Evolutionary conservation across 1,139 yeast genomes (phyloP), one percentile per base, ranked within the genome.

Genomic region (Yamadazyma dushanensis): DNA sequence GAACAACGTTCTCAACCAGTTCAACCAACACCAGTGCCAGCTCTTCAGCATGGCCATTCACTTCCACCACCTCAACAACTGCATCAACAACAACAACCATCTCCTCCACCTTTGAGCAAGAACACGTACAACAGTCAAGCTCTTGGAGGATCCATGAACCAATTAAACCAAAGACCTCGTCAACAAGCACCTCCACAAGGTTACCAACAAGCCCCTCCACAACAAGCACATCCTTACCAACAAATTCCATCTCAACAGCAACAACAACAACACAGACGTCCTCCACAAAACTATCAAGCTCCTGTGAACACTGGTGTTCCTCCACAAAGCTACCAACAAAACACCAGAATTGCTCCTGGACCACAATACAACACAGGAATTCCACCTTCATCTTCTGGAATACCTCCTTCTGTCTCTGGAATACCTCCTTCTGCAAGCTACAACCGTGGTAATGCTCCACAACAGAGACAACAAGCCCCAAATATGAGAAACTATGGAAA

Each of bases 401-500:
- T n/a, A 35, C 11, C 22, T 25, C 8, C 32, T 21, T n/a, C 26
- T 8, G 9, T n/a, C 20, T 10, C 32, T 14, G 8, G 32, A 26
- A 24, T 19, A 24, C 11, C 26, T 24, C 16, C 46, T 31, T 31
- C 15, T 11, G 26, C 26, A 16, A 13, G 16, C 16, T 13, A 24
- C 5, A n/a, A 21, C 6, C 9, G 24, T 10, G 24, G 13, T 9
- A n/a, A n/a, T 21, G 35, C 39, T 6, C 37, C 29, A 23, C 38
- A 31, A 7, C 34, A 31, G 5, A 19, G 31, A 13, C 23, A 28
- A 18, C 31, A 28, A 29, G 26, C 27, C 10, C 27, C 27, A 13
- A 42, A 35, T 29, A 34, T 46, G 39, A 41, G 50, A 32, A 43
- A 37, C 17, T 44, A 46, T 19, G 46, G 42, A 16, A 27, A 22